phyloP scores from a whole-genome alignment of 495 filamentous ascomycete genomes.

The Thermochaetoides thermophila region DNA sequence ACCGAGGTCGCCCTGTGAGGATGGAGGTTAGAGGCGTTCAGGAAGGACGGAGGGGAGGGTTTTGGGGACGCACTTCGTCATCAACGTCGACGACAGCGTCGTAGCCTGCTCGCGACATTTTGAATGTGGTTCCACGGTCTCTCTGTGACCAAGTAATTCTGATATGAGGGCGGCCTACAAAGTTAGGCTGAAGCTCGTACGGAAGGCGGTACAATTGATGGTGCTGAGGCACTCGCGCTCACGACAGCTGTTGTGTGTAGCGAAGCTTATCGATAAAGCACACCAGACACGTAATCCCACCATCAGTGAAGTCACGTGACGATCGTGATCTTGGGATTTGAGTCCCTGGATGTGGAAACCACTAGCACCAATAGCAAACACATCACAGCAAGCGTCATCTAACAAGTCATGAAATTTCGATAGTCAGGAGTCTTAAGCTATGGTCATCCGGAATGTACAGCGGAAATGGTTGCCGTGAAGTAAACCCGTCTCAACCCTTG shows the following conservation, averaged over 20 bases:
- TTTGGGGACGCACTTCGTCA: slow-evolving; percentile 40
- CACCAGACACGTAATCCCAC: too few relatives aligned
- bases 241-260: slow-evolving; percentile 15
- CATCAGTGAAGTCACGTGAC: too few relatives aligned
- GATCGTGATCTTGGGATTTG: too few relatives aligned
- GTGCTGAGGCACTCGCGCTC: slow-evolving; percentile 5
- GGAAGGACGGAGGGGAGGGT: background rate
- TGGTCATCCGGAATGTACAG: slow-evolving; percentile 18
- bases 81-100: slow-evolving; percentile 97
- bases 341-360: too few relatives aligned
- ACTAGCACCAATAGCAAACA: too few relatives aligned
- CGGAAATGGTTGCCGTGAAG: slow-evolving; percentile 10
- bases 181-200: background rate
- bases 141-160: background rate
- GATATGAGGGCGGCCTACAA: background rate
- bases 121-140: slow-evolving; percentile 3
- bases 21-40: background rate
- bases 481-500: slow-evolving; percentile 14
- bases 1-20: slow-evolving; percentile 74
- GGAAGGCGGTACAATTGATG: slow-evolving; percentile 4
- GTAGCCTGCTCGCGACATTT: slow-evolving; percentile 76
- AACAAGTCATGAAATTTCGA: too few relatives aligned
- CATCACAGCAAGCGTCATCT: too few relatives aligned
- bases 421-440: slow-evolving; percentile 19
- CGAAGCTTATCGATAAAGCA: too few relatives aligned